These are phyloP conservation scores for Oryza brachyantha DNA, from an alignment of 176 grass and related monocot species.

Conservation along the genomic window DNA sequence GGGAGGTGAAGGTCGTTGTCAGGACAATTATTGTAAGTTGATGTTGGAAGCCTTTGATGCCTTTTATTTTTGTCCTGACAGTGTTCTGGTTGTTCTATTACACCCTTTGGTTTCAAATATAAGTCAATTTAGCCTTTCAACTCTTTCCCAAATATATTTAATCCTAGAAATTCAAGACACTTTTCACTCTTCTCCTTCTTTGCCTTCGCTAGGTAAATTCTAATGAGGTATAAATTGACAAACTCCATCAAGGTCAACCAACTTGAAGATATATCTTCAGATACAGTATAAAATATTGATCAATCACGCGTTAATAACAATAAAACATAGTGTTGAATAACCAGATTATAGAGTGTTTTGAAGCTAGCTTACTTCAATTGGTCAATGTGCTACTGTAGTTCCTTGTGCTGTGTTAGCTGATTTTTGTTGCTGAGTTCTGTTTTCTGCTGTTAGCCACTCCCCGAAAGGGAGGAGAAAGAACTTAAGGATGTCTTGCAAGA, in stretches of 20 bases:
- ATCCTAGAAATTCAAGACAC: background rate
- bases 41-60: background rate
- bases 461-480: slow-evolving; percentile 84
- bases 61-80: background rate
- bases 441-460: slow-evolving; percentile 60
- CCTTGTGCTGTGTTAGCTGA: background rate
- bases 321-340: background rate
- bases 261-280: background rate
- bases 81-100: slow-evolving; percentile 4
- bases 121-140: background rate
- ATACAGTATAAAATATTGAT: background rate
- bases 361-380: background rate
- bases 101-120: background rate
- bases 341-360: background rate
- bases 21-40: slow-evolving; percentile 86
- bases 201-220: background rate
- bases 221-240: background rate
- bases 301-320: background rate
- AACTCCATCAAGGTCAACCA: background rate
- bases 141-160: background rate
- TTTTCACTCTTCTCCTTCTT: background rate
- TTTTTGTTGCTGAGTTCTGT: slow-evolving; percentile 6
- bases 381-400: background rate
- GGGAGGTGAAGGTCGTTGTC: slow-evolving; percentile 85
- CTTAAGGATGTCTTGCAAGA: slow-evolving; percentile 69